A percentile compares a stretch with the other conserved stretches of the same genome.
Conservation (phyloP, 305 asterid species). For the Fraxinus platypoda region DNA sequence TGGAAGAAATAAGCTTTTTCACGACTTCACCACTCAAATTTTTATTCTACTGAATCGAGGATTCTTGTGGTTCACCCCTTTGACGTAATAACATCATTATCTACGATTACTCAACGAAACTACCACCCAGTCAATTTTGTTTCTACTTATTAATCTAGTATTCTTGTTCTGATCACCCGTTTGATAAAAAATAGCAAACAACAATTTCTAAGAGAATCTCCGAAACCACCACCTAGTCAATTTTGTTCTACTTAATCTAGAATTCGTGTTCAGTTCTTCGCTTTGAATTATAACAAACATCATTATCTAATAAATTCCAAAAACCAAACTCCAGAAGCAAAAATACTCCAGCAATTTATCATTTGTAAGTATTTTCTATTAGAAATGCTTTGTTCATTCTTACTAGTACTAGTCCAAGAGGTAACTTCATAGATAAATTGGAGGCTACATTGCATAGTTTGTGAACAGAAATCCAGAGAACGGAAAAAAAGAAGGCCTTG, state of each 20-base stretch:
- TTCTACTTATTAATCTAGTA: neutral
- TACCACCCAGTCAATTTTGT: neutral
- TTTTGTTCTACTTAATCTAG: neutral
- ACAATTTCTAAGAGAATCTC: neutral
- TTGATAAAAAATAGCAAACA: neutral
- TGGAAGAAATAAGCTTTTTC: neutral
- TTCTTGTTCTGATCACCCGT: neutral
- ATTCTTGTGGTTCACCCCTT: neutral
- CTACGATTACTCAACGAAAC: neutral
- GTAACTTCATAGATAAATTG: slow-evolving; percentile 13
- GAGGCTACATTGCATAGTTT: slow-evolving; percentile 31
- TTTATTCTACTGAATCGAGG: neutral
- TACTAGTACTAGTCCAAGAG: slow-evolving; percentile 24
- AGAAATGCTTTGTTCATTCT: slow-evolving; percentile 37
- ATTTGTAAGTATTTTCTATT: slow-evolving; percentile 17
- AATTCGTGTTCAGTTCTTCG: neutral
- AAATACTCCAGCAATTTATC: slow-evolving; percentile 7
- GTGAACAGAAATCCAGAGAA: slow-evolving; percentile 43
- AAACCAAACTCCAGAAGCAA: neutral
- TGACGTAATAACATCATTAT: neutral
- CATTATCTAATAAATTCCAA: neutral
- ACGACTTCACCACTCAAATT: neutral
- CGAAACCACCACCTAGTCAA: neutral
- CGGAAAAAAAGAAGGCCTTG: slow-evolving; percentile 47
- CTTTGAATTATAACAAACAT: neutral